Conservation (phyloP, 2,329 filamentous ascomycete species). For the Neurospora sp. region DNA sequence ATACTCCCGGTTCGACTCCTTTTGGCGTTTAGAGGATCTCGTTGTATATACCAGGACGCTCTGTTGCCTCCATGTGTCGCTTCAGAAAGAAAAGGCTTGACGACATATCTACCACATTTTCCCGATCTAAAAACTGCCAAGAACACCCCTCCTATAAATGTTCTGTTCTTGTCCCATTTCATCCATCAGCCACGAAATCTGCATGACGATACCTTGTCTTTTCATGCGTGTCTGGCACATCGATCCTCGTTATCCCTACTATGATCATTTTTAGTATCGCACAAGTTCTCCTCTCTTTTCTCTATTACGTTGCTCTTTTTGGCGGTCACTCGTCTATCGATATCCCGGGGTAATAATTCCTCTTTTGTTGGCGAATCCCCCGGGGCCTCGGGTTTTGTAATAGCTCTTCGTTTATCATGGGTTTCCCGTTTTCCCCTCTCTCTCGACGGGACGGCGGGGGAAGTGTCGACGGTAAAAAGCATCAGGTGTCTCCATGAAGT, state of each 20-base stretch:
- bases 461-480: constrained; percentile 1
- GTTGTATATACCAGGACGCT: constrained; percentile 18
- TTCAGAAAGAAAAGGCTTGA: constrained; percentile 4
- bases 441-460: background rate
- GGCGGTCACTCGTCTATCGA: constrained; percentile 20
- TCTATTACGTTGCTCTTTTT: constrained; percentile 23
- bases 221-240: constrained; percentile 54
- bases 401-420: constrained; percentile 12
- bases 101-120: constrained; percentile 14
- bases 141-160: constrained; percentile 16
- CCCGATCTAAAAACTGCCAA: constrained; percentile 10
- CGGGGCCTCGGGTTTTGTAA: constrained; percentile 14
- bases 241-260: constrained; percentile 34
- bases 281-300: constrained; percentile 21
- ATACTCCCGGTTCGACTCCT: constrained; percentile 13
- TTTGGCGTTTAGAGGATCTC: constrained; percentile 16
- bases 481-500: background rate
- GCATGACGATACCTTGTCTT: constrained; percentile 47
- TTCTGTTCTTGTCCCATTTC: constrained; percentile 29
- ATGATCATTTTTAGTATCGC: background rate
- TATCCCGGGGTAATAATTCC: constrained; percentile 9
- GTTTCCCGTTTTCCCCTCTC: background rate
- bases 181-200: constrained; percentile 40
- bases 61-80: constrained; percentile 4
- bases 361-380: constrained; percentile 2